Evolutionary conservation across 345 rosid genomes (phyloP), one percentile per base, ranked within the genome.

Genomic region (Mallotus nudiflorus): DNA sequence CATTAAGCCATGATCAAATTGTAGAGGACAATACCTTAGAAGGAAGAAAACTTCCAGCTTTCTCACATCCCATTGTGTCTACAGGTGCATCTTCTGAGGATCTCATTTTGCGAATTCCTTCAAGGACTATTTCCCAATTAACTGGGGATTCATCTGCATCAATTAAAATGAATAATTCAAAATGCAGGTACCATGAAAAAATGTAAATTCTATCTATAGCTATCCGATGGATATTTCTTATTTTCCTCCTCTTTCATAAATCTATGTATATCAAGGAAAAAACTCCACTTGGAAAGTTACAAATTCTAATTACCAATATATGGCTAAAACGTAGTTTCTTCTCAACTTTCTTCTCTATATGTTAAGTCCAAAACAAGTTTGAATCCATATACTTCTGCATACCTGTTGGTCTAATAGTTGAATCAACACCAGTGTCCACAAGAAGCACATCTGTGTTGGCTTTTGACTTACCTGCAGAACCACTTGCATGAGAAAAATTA

Each of bases 31-130:
- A 45, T 82, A 87, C 94, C 91, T 77, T 82, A 44, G 88, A 84
- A 63, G 94, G 94, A 73, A 87, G 94, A 76, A 65, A 48, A 71
- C 68, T 82, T 65, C 91, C 94, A 22, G 91, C 93, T 78, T 83
- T 86, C 80, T 89, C 91, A 69, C 94, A 89, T 73, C 94, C 91
- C 94, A 86, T 86, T 65, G 88, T 83, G 71, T 89, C 91, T 18
- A 89, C 91, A 15, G 94, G 94, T 37, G 93, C 93, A 70, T 82
- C 85, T 78, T 82, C 91, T 15, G 82, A 76, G 22, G 89, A 82
- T 74, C 94, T 84, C 88, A 89, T 89, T 78, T 68, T 78, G 61
- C 78, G 85, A 59, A 89, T 89, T 59, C 89, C 94, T 67, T 82
- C 80, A 42, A 89, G 88, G 68, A 87, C 87, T 60, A 67, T 84